Base-by-base conservation (phyloP, 768 basidiomycete species). In the Tulasnella sp. region DNA sequence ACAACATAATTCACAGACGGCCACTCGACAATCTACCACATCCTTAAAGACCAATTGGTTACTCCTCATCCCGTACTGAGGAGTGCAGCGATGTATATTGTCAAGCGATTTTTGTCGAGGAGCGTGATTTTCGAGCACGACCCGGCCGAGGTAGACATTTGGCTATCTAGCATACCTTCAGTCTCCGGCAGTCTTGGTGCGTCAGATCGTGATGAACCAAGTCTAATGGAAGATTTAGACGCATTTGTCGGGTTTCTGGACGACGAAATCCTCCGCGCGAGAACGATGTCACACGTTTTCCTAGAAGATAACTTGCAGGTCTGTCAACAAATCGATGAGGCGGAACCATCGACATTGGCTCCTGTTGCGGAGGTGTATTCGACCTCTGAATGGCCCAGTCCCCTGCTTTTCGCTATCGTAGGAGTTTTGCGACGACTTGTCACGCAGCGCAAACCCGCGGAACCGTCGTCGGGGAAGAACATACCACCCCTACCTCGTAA, bases 101-200 rank as follows among this genome's bases (percentile, higher is more conserved):
- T 97, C 0, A 68, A 71, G 2, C 77, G 78, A 43, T 68, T 86
- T n/a, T 77, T 98, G 1, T 75, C 78, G 0, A 72, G 76, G 6
- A 86, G 84, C 56, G 75, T 90, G 6, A 67, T 94, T 21, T 97
- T 94, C 69, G 84, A 86, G 62, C 83, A 85, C 64, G 80, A 86
- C 53, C 70, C 75, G 0, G 70, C 75, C 19, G 92, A 96, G 67
- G 74, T 87, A 0, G 68, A 73, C 0, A 69, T 85, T 3, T 96
- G 91, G 91, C 72, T 97, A 1, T 67, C 71, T 0, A 76, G 80
- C 0, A 68, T 93, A 0, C 85, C 88, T 0, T 66, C 1, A 3
- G 70, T 68, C 6, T 68, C 65, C 29, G 72, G 74, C 11, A 63
- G 63, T 12, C 62, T 63, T 12, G 65, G 8, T 19, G 69, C 72